These are phyloP conservation scores for Geosmithia putterillii DNA, from an alignment of 2,329 filamentous ascomycete genomes.

Conservation along the genomic window DNA sequence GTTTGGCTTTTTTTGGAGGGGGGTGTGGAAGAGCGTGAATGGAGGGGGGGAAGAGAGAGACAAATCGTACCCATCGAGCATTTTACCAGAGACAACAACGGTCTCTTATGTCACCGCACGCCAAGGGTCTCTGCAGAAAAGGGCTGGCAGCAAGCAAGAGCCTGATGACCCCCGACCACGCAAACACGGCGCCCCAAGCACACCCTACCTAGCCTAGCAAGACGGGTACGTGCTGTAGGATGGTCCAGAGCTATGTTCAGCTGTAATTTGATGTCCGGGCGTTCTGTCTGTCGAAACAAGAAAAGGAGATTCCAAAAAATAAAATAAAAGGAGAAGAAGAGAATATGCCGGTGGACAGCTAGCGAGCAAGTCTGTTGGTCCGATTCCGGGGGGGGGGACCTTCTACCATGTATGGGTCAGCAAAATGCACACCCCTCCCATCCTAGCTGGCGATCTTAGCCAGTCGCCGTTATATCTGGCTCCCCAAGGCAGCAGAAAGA, in stretches of 20 bases:
- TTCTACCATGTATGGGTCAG: neutral
- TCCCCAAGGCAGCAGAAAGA: too few relatives aligned
- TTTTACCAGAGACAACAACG: conserved; percentile 1
- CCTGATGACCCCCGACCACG: neutral
- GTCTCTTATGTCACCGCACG: neutral
- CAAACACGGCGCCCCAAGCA: neutral
- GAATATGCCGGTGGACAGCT: too few relatives aligned
- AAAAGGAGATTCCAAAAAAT: too few relatives aligned
- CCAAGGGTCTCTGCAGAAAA: neutral
- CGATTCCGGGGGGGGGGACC: too few relatives aligned
- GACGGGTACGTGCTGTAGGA: neutral
- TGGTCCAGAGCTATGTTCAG: too few relatives aligned
- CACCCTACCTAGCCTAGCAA: too few relatives aligned
- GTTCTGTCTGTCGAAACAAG: neutral
- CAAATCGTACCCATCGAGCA: conserved; percentile 1
- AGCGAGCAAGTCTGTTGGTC: too few relatives aligned
- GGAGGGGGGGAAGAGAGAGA: neutral
- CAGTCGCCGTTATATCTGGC: neutral
- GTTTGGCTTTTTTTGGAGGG: too few relatives aligned
- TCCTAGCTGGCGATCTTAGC: neutral
- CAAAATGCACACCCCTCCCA: neutral
- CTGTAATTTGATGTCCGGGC: too few relatives aligned
- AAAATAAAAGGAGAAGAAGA: too few relatives aligned
- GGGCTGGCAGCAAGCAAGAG: neutral
- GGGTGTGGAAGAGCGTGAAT: too few relatives aligned